Base-by-base conservation (phyloP, 805 yeast genomes). In the Metschnikowia henanensis region DNA sequence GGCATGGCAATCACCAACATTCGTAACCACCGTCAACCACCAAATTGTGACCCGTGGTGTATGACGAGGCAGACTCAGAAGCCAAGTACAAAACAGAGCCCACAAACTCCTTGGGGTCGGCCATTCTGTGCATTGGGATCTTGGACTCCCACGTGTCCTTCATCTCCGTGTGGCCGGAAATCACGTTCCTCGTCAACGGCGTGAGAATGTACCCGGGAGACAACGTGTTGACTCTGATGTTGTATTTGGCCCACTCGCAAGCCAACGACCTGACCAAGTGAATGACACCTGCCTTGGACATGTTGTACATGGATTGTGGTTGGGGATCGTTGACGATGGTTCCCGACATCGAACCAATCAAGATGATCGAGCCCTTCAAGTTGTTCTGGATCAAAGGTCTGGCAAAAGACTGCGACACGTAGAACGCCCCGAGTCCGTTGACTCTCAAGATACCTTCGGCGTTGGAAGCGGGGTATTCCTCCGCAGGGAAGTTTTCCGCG, bases 11-110 rank as follows among this genome's bases (percentile, higher is more conserved):
- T 66, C 65, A 87, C 92, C 92, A 86, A 54, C 89, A 83, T 55
- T 84, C 84, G 73, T 86, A 87, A 45, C 95, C 95, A 59, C 95
- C 95, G 60, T 87, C 95, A 45, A 85, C 92, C 23, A 84, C 80
- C 66, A 87, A 66, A 66, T 87, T 86, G 62, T 85, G 83, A 58
- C 95, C 95, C 13, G 95, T 87, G 46, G 92, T 85, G 73, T 87
- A 87, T 16, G 84, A 74, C 29, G 87, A 77, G 7, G 92, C 94
- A 37, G 79, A 55, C 45, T 79, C 78, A 30, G 86, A 76, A 20
- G 91, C 82, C 70, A 87, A 74, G 73, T 84, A 87, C 50, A 87
- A 68, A 45, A 84, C 73, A 28, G 87, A 75, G 30, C 95, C 95
- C 30, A 84, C 84, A 60, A 86, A 84, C 66, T 87, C 95, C 60